Evolutionary conservation across 1,284 basidiomycete species (phyloP).

Genomic region (Takashimella tepidaria): DNA sequence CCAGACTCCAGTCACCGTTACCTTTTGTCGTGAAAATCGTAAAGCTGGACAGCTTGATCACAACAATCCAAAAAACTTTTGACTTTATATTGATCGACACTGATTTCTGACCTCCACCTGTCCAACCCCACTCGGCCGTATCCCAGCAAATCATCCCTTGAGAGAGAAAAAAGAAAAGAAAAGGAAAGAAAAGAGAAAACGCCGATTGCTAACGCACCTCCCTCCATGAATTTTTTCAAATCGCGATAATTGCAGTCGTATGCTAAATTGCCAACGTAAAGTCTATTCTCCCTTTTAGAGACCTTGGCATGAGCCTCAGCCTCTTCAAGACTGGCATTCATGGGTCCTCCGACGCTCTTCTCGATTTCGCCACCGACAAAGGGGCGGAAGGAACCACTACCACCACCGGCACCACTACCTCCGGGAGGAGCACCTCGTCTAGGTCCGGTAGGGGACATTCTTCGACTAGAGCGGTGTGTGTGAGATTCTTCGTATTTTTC

Average conservation of each 20-base stretch:
- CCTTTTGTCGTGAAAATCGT: too few relatives aligned
- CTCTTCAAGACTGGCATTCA: conserved; percentile 84
- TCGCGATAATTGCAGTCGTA: conserved; percentile 97
- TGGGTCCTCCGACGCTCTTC: conserved; percentile 73
- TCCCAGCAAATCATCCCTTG: too few relatives aligned
- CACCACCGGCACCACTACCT: too few relatives aligned
- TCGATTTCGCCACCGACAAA: conserved; percentile 7
- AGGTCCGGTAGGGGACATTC: neutral
- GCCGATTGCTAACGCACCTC: conserved; percentile 95
- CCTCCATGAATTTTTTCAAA: conserved; percentile 96
- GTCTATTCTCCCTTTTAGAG: conserved; percentile 94
- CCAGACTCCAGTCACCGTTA: too few relatives aligned
- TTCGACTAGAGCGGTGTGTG: neutral
- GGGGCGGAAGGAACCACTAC: conserved; percentile 4
- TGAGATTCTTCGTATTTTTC: neutral
- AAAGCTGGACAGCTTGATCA: too few relatives aligned
- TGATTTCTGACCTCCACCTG: too few relatives aligned
- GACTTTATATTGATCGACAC: too few relatives aligned
- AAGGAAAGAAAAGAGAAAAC: too few relatives aligned
- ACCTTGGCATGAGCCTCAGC: conserved; percentile 82
- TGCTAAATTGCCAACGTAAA: conserved; percentile 96
- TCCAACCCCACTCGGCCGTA: too few relatives aligned
- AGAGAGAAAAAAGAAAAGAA: too few relatives aligned
- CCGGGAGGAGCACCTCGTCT: conserved; percentile 9
- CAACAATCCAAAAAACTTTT: too few relatives aligned